phyloP scores from a whole-genome alignment of 768 basidiomycete genomes.

The Podaxis sp. region DNA sequence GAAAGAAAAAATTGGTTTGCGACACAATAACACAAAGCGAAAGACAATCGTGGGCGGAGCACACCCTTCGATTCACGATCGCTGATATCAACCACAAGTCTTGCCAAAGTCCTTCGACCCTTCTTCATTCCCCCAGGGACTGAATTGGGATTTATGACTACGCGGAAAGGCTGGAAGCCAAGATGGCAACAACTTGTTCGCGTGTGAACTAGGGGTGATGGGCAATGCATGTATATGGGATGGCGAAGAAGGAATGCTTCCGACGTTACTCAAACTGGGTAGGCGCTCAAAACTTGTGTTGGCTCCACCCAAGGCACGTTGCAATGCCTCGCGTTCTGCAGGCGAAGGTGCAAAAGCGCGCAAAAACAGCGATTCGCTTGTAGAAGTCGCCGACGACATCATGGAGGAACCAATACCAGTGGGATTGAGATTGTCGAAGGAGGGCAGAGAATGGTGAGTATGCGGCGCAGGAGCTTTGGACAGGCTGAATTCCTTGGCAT shows the following conservation, averaged over 20 bases:
- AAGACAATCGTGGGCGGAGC: background rate
- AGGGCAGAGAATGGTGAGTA: slow-evolving; percentile 10
- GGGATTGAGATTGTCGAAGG: slow-evolving; percentile 58
- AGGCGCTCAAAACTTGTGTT: slow-evolving; percentile 75
- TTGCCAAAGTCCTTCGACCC: slow-evolving; percentile 12
- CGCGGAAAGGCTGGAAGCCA: slow-evolving; percentile 68
- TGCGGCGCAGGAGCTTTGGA: slow-evolving; percentile 20
- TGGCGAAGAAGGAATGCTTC: slow-evolving; percentile 68
- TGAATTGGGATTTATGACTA: slow-evolving; percentile 68
- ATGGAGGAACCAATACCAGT: slow-evolving; percentile 42
- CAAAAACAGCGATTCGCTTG: slow-evolving; percentile 43
- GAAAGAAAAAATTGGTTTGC: background rate
- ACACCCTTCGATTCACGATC: background rate
- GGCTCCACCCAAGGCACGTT: slow-evolving; percentile 72
- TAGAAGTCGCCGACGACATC: slow-evolving; percentile 34
- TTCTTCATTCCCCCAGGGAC: slow-evolving; percentile 81
- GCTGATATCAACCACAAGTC: slow-evolving; percentile 9
- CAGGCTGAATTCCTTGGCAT: slow-evolving; percentile 79
- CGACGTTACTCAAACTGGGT: slow-evolving; percentile 74
- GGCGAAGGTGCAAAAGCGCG: slow-evolving; percentile 88
- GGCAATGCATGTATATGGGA: slow-evolving; percentile 40
- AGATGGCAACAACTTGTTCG: slow-evolving; percentile 39
- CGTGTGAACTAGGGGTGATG: slow-evolving; percentile 21
- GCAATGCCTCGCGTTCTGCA: slow-evolving; percentile 80
- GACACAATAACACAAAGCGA: slow-evolving; percentile 1